Evolutionary conservation across 768 basidiomycete species (phyloP).

Genomic region (Hygrocybe coccinea): DNA sequence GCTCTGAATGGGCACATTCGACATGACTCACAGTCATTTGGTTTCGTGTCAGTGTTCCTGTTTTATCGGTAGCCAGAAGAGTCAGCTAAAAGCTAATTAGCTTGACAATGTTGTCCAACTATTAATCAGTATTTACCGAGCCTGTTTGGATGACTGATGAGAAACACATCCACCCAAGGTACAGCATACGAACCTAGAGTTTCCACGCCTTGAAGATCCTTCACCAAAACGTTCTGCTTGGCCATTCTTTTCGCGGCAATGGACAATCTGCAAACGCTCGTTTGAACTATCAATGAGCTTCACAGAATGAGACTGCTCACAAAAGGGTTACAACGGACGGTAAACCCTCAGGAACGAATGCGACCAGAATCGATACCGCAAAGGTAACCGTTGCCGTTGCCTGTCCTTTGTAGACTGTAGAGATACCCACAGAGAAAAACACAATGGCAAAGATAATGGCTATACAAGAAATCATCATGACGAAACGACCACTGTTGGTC

Average conservation of each 20-base stretch:
- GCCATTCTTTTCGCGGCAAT: conserved; percentile 73
- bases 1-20: background rate
- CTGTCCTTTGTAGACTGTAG: conserved; percentile 60
- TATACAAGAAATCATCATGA: conserved; percentile 56
- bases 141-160: conserved; percentile 42
- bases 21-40: conserved; percentile 54
- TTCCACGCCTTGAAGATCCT: conserved; percentile 69
- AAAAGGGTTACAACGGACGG: conserved; percentile 65
- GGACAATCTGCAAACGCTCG: conserved; percentile 34
- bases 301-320: background rate
- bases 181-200: conserved; percentile 52
- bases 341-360: conserved; percentile 53
- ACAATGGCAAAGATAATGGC: conserved; percentile 58
- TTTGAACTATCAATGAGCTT: background rate
- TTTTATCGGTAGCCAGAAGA: conserved; percentile 66
- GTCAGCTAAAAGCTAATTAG: conserved; percentile 42
- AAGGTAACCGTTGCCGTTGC: conserved; percentile 54
- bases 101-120: background rate
- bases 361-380: conserved; percentile 48
- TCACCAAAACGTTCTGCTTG: conserved; percentile 65
- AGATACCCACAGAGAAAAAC: conserved; percentile 63
- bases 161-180: background rate
- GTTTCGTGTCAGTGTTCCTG: conserved; percentile 64
- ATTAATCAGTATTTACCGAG: conserved; percentile 29
- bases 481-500: conserved; percentile 47